Conservation (phyloP, 805 yeast species). For the Kazachstania martiniae region DNA sequence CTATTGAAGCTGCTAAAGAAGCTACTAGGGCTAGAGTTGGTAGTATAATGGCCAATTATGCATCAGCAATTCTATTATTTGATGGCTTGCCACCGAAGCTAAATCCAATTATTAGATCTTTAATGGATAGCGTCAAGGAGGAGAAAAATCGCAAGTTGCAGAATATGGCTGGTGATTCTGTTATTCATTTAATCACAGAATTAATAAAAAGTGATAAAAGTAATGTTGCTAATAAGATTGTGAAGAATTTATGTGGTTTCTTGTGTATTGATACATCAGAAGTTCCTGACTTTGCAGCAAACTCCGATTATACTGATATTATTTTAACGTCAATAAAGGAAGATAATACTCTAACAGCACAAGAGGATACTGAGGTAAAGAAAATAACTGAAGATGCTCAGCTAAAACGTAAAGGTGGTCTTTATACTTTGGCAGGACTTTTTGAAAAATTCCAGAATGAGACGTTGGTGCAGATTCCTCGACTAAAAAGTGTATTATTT, state of each 20-base stretch:
- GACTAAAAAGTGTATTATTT: constrained; percentile 52
- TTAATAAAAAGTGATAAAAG: constrained; percentile 46
- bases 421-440: constrained; percentile 53
- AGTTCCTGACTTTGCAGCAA: constrained; percentile 81
- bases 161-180: constrained; percentile 54
- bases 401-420: constrained; percentile 78
- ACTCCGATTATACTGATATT: constrained; percentile 39
- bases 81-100: constrained; percentile 71
- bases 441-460: constrained; percentile 40
- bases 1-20: constrained; percentile 57
- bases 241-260: constrained; percentile 84
- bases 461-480: constrained; percentile 54
- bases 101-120: constrained; percentile 76
- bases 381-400: constrained; percentile 61
- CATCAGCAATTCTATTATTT: constrained; percentile 59
- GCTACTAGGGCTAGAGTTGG: constrained; percentile 40
- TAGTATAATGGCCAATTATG: constrained; percentile 61
- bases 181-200: constrained; percentile 51
- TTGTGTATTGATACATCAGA: constrained; percentile 92
- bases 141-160: constrained; percentile 65
- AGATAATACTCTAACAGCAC: constrained; percentile 52
- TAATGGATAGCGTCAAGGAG: constrained; percentile 84
- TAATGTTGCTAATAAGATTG: constrained; percentile 79
- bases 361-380: constrained; percentile 50
- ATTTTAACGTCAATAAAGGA: constrained; percentile 74